Evolutionary conservation across 768 basidiomycete species (phyloP).

Genomic region (Tulasnella sp.): DNA sequence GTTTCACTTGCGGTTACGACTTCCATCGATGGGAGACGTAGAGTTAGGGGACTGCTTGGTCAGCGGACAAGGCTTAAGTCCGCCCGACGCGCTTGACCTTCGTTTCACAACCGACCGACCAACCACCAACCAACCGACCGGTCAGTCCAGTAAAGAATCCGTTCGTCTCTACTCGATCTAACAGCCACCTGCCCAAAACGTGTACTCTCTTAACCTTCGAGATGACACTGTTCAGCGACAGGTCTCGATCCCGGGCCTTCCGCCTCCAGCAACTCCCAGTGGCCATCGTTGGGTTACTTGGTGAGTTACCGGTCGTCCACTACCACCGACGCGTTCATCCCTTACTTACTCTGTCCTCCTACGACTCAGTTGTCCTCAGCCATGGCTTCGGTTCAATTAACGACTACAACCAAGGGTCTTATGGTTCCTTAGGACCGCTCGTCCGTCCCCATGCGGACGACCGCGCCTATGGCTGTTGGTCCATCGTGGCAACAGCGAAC

Average conservation of each 20-base stretch:
- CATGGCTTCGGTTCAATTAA: too few relatives aligned
- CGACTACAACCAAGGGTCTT: too few relatives aligned
- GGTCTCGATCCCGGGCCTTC: neutral
- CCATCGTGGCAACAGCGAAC: too few relatives aligned
- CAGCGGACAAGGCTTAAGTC: neutral
- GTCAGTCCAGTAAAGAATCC: too few relatives aligned
- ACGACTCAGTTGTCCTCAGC: too few relatives aligned
- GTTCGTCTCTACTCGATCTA: neutral
- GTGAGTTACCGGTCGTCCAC: neutral
- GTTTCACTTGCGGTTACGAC: too few relatives aligned
- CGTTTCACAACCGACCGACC: neutral
- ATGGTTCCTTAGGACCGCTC: too few relatives aligned
- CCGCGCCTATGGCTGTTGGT: too few relatives aligned
- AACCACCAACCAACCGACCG: neutral
- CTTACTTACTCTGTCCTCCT: too few relatives aligned
- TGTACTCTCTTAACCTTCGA: too few relatives aligned
- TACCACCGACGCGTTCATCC: neutral
- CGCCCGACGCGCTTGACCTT: neutral
- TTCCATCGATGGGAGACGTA: too few relatives aligned
- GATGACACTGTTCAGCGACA: neutral
- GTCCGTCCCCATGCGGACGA: too few relatives aligned
- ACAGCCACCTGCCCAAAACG: neutral
- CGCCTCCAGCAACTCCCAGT: neutral
- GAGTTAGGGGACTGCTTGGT: constrained; percentile 1
- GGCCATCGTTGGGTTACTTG: neutral